Evolutionary conservation across 768 basidiomycete genomes (phyloP), one percentile per base, ranked within the genome.

Genomic region (Tephrocybe sp.): DNA sequence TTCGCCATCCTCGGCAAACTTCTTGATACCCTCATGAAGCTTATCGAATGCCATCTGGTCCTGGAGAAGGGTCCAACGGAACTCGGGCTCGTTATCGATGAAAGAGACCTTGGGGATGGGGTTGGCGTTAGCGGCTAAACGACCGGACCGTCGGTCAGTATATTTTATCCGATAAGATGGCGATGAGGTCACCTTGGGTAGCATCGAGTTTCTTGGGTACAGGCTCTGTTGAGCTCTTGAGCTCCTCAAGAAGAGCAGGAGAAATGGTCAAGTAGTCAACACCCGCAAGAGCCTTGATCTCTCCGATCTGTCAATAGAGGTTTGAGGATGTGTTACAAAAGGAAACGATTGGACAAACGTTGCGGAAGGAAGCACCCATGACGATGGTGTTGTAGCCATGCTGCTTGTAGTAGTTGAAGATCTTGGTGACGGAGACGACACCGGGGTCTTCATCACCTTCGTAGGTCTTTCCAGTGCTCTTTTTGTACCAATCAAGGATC

Each of bases 401-500:
- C 69, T 97, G 94, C 82, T 98, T 98, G 84, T 99, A 99, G 73
- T 94, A 98, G 79, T 96, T 91, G 85, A 87, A 99, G 77, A 99
- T 99, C 73, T 81, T 89, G 77, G 90, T 87, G 56, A 99, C 97
- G 38, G 91, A 94, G 70, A 84, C 70, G 62, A 99, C 97, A 77
- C 97, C 96, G 10, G 96, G 96, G 76, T 98, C 96, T 40, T 85
- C 83, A 58, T 91, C 92, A 45, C 92, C 93, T 59, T 85, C 82
- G 78, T 95, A 98, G 65, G 75, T 79, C 77, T 89, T 87, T 42
- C 92, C 92, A 52, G 89, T 84, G 60, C 71, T 60, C 73, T 92
- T 92, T 85, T 99, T 99, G 87, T 99, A 84, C 94, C 94, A 99
- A 74, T 99, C 97, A 59, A 99, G 89, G 67, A 98, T 99, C 90